phyloP scores from a whole-genome alignment of 345 rosid species.

The Syzygium oleosum region DNA sequence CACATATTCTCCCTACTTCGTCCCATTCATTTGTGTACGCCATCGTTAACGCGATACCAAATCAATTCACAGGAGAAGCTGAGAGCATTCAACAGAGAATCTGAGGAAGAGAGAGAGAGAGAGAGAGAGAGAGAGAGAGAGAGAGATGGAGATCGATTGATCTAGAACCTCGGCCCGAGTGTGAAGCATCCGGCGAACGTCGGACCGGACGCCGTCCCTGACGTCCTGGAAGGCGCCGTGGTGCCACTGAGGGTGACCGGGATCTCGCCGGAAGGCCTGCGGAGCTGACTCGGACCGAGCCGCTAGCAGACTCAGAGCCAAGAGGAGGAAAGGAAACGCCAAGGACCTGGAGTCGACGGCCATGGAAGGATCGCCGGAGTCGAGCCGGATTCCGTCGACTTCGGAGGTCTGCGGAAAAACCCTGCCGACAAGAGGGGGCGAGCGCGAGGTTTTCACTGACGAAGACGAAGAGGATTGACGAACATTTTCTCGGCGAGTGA shows the following conservation, averaged over 20 bases:
- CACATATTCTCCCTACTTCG: background rate
- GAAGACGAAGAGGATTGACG: background rate
- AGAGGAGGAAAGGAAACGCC: slow-evolving; percentile 5
- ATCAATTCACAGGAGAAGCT: background rate
- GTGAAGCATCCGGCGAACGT: slow-evolving; percentile 90
- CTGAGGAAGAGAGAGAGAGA: background rate
- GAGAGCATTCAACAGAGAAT: background rate
- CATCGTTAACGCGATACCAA: background rate
- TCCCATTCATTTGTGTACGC: background rate
- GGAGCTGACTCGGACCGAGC: slow-evolving; percentile 42
- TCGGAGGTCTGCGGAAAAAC: background rate
- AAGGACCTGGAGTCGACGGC: background rate
- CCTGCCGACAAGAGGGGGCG: background rate
- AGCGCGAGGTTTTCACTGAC: background rate
- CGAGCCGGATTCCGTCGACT: background rate
- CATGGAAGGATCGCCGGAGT: background rate
- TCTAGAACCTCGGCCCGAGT: slow-evolving; percentile 83
- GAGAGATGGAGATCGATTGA: background rate
- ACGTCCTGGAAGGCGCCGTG: slow-evolving; percentile 98
- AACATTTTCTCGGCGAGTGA: background rate
- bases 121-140: background rate
- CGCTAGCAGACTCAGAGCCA: slow-evolving; percentile 26
- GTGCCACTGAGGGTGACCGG: slow-evolving; percentile 97
- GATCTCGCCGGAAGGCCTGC: slow-evolving; percentile 82
- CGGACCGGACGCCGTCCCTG: slow-evolving; percentile 75